Evolutionary conservation across 2,329 filamentous ascomycete genomes (phyloP), one percentile per base, ranked within the genome.

Genomic region (Diaporthe vexans): DNA sequence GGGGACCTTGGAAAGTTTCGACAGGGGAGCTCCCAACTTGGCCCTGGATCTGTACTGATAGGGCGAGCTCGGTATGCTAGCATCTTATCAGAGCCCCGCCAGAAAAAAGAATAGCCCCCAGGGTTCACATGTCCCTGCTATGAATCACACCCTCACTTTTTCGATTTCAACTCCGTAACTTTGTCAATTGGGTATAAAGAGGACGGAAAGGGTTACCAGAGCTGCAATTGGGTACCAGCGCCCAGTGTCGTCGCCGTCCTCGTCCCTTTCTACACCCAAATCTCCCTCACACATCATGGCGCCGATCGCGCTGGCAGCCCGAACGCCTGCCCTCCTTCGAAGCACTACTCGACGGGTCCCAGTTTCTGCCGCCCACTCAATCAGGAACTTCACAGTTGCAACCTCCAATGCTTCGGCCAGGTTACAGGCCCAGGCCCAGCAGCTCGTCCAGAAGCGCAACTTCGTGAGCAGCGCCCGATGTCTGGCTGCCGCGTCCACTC

Each of bases 301-400:
- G 80, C 81, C 82, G 78, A 81, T 82, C 79, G 80, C 82, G 77
- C 81, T 91, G 83, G 88, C 89, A 79, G 88, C 88, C 80, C 87
- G 89, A 81, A 88, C 89, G 80, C 89, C 89, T 83, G 85, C 88
- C 79, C 82, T 90, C 80, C 86, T 91, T 83, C 88, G 89, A 82
- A 86, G 88, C 82, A 86, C 86, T 79, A 24, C 26, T 40, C 85
- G 86, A 79, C 87, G 87, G 78, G 79, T 90, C 74, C 86, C 88
- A 72, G 78, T 89, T 67, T 84, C 87, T 74, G 80, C 84, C 77
- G 80, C 83, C 76, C 82, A 86, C 77, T 81, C 85, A 57, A 80
- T 83, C 78, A 85, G 87, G 81, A 79, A 85, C 75, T 83, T 89
- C 78, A 78, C 79, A 65, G 81, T 84, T 37, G 82, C 80, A 59